Conservation (phyloP, 129 eudicot genomes). For the Tagetes erecta region DNA sequence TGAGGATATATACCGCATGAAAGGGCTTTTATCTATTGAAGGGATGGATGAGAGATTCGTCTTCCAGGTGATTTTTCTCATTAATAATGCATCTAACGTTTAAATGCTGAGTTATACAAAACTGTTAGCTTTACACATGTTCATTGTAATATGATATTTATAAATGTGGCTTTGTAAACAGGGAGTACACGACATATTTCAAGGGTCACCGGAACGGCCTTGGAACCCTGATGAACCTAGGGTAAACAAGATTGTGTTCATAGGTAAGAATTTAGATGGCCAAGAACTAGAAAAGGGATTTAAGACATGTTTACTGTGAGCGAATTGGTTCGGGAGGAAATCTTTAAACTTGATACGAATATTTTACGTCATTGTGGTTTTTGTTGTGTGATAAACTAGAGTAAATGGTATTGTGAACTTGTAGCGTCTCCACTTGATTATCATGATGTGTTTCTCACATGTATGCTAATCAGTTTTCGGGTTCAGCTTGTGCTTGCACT, state of each 20-base stretch:
- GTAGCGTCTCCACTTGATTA: not conserved
- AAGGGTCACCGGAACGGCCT: conserved; percentile 89
- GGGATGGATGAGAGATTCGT: conserved; percentile 98
- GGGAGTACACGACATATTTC: conserved; percentile 99
- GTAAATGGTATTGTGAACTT: conserved; percentile 2
- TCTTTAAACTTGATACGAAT: conserved; percentile 25
- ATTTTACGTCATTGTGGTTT: conserved; percentile 12
- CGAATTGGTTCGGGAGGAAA: conserved; percentile 13
- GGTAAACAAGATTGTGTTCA: conserved; percentile 87
- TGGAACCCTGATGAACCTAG: conserved; percentile 84
- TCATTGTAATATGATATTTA: not conserved
- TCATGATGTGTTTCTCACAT: not conserved
- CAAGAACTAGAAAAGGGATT: conserved; percentile 82
- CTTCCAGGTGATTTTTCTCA: conserved; percentile 65
- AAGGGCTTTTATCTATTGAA: conserved; percentile 81
- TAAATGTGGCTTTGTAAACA: conserved; percentile 27
- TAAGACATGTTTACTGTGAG: conserved; percentile 64
- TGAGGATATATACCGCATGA: conserved; percentile 97
- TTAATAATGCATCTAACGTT: not conserved
- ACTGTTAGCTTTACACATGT: not conserved
- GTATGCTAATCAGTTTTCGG: not conserved
- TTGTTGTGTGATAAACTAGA: conserved; percentile 35
- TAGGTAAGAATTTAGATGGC: conserved; percentile 78
- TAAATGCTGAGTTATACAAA: not conserved
- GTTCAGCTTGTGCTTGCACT: not conserved